A percentile compares a stretch with the other conserved stretches of the same genome.
These are phyloP conservation scores for Mycena capillaripes DNA, from an alignment of 768 basidiomycete species.

Conservation along the genomic window DNA sequence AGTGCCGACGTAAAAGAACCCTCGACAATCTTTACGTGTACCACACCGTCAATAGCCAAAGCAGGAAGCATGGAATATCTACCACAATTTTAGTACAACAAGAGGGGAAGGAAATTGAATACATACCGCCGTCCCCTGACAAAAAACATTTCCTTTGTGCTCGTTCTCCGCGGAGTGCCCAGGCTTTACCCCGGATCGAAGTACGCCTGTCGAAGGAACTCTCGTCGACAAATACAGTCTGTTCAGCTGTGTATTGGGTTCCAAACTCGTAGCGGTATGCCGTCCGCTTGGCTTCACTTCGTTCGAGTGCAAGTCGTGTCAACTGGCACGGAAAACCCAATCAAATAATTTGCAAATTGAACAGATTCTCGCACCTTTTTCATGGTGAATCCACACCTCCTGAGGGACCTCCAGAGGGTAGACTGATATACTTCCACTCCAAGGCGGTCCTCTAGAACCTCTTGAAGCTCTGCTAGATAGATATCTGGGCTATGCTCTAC, in stretches of 20 bases:
- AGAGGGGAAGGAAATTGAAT: neutral
- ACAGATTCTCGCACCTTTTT: conserved; percentile 39
- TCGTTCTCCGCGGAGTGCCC: conserved; percentile 42
- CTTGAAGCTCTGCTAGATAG: conserved; percentile 39
- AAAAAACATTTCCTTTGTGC: conserved; percentile 43
- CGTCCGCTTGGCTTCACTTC: neutral
- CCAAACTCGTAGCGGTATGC: conserved; percentile 20
- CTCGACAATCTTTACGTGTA: conserved; percentile 45
- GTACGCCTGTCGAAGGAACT: conserved; percentile 46
- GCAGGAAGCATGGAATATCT: conserved; percentile 55
- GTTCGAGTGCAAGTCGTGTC: conserved; percentile 1
- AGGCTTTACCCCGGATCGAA: conserved; percentile 38
- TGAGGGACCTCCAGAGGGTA: conserved; percentile 36
- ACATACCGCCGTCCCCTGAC: conserved; percentile 42
- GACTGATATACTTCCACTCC: conserved; percentile 27
- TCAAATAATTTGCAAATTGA: neutral
- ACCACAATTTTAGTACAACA: neutral
- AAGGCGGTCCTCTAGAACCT: conserved; percentile 29
- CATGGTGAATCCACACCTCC: conserved; percentile 35
- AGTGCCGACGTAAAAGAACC: conserved; percentile 44
- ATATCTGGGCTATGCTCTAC: conserved; percentile 43
- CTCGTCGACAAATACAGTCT: conserved; percentile 53
- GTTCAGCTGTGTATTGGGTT: conserved; percentile 37
- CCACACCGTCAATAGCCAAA: conserved; percentile 49
- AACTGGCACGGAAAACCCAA: neutral